Percentiles rank a stretch among this genome's conserved stretches.
These are phyloP conservation scores for Chlamydomonas eustigma DNA, from an alignment of 139 green algal genomes.

Conservation along the genomic window DNA sequence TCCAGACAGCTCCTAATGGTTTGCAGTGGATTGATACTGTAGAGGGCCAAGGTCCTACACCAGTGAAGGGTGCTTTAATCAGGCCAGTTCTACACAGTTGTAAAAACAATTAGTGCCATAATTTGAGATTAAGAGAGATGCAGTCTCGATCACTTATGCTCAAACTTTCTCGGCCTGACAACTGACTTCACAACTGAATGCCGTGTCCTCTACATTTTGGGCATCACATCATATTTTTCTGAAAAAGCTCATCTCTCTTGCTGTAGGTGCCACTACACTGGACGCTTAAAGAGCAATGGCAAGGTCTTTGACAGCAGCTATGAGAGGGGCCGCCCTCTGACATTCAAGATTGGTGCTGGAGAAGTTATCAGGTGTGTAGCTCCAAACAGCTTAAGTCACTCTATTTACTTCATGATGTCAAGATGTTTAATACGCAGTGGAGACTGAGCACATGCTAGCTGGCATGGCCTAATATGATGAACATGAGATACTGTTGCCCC, in stretches of 20 bases:
- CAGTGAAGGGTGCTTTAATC: constrained; percentile 42
- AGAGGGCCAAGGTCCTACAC: constrained; percentile 49
- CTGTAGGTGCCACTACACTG: constrained; percentile 71
- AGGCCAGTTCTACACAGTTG: constrained; percentile 23
- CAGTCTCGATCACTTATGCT: no score
- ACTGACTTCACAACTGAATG: background rate
- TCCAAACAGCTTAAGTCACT: no score
- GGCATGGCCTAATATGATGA: no score
- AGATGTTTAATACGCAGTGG: no score
- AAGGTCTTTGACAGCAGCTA: constrained; percentile 82
- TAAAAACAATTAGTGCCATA: background rate
- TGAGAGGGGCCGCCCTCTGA: constrained; percentile 64
- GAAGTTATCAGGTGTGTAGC: constrained; percentile 64
- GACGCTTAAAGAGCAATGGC: constrained; percentile 61
- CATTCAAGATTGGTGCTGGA: constrained; percentile 67
- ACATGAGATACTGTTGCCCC: no score
- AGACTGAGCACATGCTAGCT: no score
- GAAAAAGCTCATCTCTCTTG: background rate
- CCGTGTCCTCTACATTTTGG: background rate
- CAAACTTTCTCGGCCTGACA: background rate
- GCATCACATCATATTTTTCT: background rate
- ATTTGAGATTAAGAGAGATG: no score
- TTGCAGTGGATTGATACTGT: constrained; percentile 49
- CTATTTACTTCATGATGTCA: no score
- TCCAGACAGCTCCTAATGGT: constrained; percentile 23